Percentiles rank a stretch among this genome's conserved stretches.
These are phyloP conservation scores for Aspergillus tamarii DNA, from an alignment of 2,329 filamentous ascomycete species.

Conservation along the genomic window DNA sequence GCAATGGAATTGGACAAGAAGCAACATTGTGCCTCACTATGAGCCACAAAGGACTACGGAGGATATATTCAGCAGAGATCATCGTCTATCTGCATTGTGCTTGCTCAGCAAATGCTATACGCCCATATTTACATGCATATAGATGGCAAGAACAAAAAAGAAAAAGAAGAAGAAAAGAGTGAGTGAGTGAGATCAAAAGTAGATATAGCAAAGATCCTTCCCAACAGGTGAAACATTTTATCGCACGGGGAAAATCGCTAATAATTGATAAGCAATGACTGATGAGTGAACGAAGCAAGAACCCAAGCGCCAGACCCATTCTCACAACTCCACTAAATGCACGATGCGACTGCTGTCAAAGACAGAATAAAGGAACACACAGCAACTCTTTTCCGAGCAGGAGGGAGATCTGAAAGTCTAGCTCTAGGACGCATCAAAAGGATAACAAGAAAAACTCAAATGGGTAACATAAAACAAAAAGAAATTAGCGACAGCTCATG, in stretches of 20 bases:
- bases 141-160: neutral
- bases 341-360: slow-evolving; percentile 25
- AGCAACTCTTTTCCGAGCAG: slow-evolving; percentile 9
- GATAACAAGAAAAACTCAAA: neutral
- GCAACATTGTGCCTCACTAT: neutral
- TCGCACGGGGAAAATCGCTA: slow-evolving; percentile 1
- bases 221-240: slow-evolving; percentile 12
- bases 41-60: neutral
- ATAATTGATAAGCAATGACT: slow-evolving; percentile 5
- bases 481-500: neutral
- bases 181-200: neutral
- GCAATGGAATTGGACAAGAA: neutral
- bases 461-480: slow-evolving; percentile 1
- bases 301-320: slow-evolving; percentile 26
- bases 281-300: slow-evolving; percentile 15
- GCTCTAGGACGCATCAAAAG: slow-evolving; percentile 13
- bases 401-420: slow-evolving; percentile 7
- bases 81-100: slow-evolving; percentile 8
- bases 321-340: slow-evolving; percentile 33
- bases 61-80: neutral
- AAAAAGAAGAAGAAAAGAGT: neutral
- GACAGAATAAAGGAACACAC: slow-evolving; percentile 6
- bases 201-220: neutral
- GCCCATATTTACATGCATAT: slow-evolving; percentile 11
- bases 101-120: neutral